phyloP scores from a whole-genome alignment of 768 basidiomycete species.

The Leccinum sublutescens region DNA sequence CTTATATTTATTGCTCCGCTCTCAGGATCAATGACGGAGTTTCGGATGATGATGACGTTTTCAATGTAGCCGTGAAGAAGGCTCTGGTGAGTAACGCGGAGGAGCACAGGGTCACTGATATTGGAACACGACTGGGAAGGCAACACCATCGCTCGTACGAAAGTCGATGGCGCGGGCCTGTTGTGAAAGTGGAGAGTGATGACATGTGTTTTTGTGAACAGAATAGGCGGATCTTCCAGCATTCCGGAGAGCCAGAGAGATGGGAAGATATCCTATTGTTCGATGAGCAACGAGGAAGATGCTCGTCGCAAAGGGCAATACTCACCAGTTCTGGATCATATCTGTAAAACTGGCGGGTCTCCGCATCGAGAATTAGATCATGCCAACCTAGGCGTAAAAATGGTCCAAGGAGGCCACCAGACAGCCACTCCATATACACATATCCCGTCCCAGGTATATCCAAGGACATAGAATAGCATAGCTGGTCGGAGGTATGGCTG shows the following conservation, averaged over 20 bases:
- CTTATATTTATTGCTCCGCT: neutral
- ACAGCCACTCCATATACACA: neutral
- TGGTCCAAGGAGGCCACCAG: neutral
- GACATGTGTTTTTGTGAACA: neutral
- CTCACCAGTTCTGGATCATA: neutral
- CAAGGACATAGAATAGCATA: neutral
- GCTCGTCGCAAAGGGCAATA: neutral
- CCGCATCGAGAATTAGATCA: neutral
- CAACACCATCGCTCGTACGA: neutral
- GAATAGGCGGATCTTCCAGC: neutral
- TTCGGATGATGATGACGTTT: neutral
- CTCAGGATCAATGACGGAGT: neutral
- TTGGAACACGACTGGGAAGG: neutral
- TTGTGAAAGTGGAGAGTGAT: neutral
- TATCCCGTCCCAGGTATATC: neutral
- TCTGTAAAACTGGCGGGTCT: neutral
- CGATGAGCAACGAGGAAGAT: neutral
- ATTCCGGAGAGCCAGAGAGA: neutral
- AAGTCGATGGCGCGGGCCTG: neutral
- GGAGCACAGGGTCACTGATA: neutral
- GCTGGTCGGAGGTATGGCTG: neutral
- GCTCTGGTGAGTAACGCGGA: neutral
- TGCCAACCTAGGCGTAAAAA: neutral
- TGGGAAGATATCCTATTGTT: neutral
- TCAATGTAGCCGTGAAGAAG: neutral